A percentile compares a stretch with the other conserved stretches of the same genome.
phyloP scores from a whole-genome alignment of 2,329 filamentous ascomycete genomes.

The Penicillium crustosum region DNA sequence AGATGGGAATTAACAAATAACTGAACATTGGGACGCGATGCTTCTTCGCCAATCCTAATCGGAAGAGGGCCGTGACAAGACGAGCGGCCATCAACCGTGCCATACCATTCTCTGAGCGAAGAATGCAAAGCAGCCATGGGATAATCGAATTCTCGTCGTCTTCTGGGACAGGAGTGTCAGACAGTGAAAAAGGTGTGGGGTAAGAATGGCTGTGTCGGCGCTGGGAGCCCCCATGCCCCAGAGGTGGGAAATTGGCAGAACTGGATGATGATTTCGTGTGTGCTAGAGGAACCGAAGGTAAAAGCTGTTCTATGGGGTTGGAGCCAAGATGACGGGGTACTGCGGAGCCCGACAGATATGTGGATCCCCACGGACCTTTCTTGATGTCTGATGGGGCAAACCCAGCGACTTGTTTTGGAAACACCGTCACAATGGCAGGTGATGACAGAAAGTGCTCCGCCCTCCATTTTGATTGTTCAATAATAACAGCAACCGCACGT shows the following conservation, averaged over 20 bases:
- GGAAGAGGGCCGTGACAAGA: conserved; percentile 68
- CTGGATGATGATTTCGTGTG: conserved; percentile 33
- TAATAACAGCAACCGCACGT: conserved; percentile 72
- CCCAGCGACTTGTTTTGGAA: conserved; percentile 57
- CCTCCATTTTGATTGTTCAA: conserved; percentile 75
- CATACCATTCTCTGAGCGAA: conserved; percentile 58
- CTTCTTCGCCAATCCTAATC: conserved; percentile 64
- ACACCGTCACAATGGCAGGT: conserved; percentile 67
- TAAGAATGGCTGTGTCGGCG: conserved; percentile 40
- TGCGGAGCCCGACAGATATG: conserved; percentile 55
- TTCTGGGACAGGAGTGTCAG: conserved; percentile 49
- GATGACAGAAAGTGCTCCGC: conserved; percentile 70
- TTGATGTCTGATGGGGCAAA: conserved; percentile 53
- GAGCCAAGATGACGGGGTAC: conserved; percentile 48
- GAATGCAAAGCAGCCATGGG: conserved; percentile 68
- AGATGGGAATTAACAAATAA: conserved; percentile 66
- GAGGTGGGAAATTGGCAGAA: conserved; percentile 54
- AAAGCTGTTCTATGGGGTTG: conserved; percentile 64
- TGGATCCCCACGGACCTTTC: conserved; percentile 52
- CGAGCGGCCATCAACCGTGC: conserved; percentile 68
- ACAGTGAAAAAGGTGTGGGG: conserved; percentile 34
- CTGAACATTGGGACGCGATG: conserved; percentile 64
- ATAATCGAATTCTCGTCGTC: conserved; percentile 70
- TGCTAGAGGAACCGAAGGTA: conserved; percentile 52
- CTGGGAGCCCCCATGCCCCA: conserved; percentile 46